Base-by-base conservation (phyloP, 257 asterid genomes). In the Cinchona pubescens region DNA sequence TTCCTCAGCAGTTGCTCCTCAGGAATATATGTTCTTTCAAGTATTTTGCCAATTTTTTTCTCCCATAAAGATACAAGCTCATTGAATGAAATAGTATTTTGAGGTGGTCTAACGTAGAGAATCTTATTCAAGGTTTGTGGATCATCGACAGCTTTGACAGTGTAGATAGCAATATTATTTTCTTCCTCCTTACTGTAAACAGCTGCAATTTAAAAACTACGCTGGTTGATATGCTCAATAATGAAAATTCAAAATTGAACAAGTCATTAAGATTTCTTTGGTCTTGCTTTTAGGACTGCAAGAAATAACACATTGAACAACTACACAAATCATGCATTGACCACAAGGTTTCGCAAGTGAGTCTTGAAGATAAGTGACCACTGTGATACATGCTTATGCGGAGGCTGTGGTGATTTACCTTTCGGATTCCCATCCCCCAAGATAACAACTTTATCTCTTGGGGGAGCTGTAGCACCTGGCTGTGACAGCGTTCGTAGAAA, bases 121-220 rank as follows among this genome's bases (percentile, higher is more conserved):
- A 79, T 80, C 85, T 86, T 88, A 69, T 90, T 83, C 78, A 73
- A 60, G 63, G 87, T 87, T 76, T 82, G 83, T 30, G 87, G 84
- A 79, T 89, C 95, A 73, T 87, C 92, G 72, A 82, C 86, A 25
- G 89, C 85, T 73, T 71, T 84, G 71, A 87, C 80, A 37, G 91
- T 87, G 63, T 77, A 89, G 8, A 80, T 79, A 64, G 84, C 92
- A 19, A 87, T 74, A 70, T n/a, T n/a, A n/a, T n/a, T n/a, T n/a
- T 87, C 91, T 73, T 83, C 86, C 83, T 87, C 91, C 73, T 76
- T 78, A 27, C 79, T 83, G 76, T 69, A 88, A 16, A 86, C 83
- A 65, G 84, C 88, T 87, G 86, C 63, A n/a, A 81, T 23, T 45
- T 10, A 53, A 25, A 49, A 60, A 9, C 63, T 61, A 42, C 45